These are phyloP conservation scores for Brassica cretica DNA, from an alignment of 345 rosid species.

Conservation along the genomic window DNA sequence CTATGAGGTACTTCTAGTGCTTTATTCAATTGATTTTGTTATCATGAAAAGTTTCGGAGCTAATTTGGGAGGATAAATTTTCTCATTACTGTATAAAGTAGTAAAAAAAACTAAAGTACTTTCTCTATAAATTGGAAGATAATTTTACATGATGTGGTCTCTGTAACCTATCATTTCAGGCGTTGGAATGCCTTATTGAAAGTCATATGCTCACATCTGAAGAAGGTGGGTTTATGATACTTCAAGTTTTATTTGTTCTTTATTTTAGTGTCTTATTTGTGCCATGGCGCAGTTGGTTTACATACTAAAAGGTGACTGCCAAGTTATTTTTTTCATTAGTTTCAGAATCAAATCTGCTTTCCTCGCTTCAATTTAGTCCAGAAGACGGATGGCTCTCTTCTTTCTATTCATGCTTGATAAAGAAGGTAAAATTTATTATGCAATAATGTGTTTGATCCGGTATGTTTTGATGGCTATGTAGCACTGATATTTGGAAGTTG, in stretches of 20 bases:
- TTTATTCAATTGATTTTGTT: constrained; percentile 11
- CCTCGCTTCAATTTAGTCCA: constrained; percentile 77
- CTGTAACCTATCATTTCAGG: constrained; percentile 50
- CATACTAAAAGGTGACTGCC: constrained; percentile 17
- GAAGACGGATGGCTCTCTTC: constrained; percentile 94
- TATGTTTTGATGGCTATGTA: constrained; percentile 5
- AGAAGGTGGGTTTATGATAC: constrained; percentile 59
- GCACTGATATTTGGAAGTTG: neutral
- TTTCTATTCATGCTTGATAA: constrained; percentile 90
- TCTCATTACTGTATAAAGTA: constrained; percentile 6
- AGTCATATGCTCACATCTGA: constrained; percentile 94
- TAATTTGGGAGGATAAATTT: constrained; percentile 1
- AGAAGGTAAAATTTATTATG: constrained; percentile 57
- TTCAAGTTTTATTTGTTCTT: neutral
- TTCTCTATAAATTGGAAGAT: neutral
- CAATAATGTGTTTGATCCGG: neutral
- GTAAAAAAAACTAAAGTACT: constrained; percentile 5
- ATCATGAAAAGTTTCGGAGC: neutral
- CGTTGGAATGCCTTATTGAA: constrained; percentile 91
- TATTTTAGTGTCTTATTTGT: constrained; percentile 10
- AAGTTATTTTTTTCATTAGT: constrained; percentile 6
- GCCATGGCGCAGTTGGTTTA: neutral
- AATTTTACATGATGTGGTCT: constrained; percentile 11
- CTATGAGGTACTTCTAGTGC: constrained; percentile 67
- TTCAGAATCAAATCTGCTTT: constrained; percentile 72